Evolutionary conservation across 805 yeast genomes (phyloP), one percentile per base, ranked within the genome.

Genomic region (Kodamaea restingae): DNA sequence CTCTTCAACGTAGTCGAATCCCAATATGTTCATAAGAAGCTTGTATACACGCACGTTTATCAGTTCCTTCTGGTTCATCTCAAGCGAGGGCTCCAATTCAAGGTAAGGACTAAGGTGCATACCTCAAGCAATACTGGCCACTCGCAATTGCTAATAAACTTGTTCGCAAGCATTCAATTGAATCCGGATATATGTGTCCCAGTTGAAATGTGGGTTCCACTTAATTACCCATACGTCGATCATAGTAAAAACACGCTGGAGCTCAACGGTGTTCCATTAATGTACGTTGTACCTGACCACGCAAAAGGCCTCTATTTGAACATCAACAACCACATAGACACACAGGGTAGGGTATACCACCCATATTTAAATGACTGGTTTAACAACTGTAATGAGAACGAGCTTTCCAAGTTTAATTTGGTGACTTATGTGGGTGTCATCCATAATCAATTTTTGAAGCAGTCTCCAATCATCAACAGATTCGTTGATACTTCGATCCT

Each of bases 131-230:
- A 70, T n/a, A 48, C 63, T 1, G 96, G 96, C 1, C 55, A 55
- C 9, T 66, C 83, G 1, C 67, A 72, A 15, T 66, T 88, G 14
- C 63, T 88, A 35, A 63, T 88, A 8, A 79, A 80, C 43, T 44
- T 90, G 2, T 72, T 72, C 48, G 96, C 96, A 0, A 61, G 71
- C 0, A 47, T 81, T 3, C 71, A 72, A 2, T 39, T 53, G 1
- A 55, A 61, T 1, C 30, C 47, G 4, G 55, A 60, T 9, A 34
- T 46, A 7, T 37, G 40, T 3, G 58, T 60, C 10, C 90, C 88
- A 0, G 51, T 88, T 9, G 79, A 78, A 39, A 57, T 88, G 4
- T 88, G 95, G 95, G 52, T 90, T 4, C 95, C 95, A 0, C 70
- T 71, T 18, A 65, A 69, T 17, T 88, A 84, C 48, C 96, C 96